Evolutionary conservation across 176 grass and related monocot species (phyloP), one percentile per base, ranked within the genome.

Genomic region (Rhynchospora breviuscula): DNA sequence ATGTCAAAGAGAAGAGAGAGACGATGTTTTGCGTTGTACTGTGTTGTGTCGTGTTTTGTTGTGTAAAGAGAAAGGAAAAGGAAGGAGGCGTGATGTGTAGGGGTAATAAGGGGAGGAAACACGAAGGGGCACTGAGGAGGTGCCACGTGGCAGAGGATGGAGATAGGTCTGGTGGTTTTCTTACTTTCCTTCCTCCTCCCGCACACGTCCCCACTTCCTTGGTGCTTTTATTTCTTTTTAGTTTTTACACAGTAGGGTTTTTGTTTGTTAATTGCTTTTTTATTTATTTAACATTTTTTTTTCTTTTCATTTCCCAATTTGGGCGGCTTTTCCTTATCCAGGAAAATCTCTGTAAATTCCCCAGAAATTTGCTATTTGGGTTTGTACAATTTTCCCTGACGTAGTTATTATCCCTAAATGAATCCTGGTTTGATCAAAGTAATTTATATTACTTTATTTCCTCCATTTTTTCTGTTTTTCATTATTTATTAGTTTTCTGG

Each of bases 101-200:
- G 29, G 21, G 6, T 35, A 79, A 67, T 51, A 45, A 76, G 17
- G 46, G 4, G 73, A 33, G 40, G 8, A 54, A 82, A 18, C 66
- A 64, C 35, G 52, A 74, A 75, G 23, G 17, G 18, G 19, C 6
- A 25, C 33, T 4, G 26, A 69, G 60, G 18, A 22, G 22, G 10
- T 40, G 84, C 48, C 84, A 79, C 72, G 84, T 85, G 84, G 79
- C 58, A 8, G 11, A 78, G 52, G 84, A 85, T 51, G 71, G 84
- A 67, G 84, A 79, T 85, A 79, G 71, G 84, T 60, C 53, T 64
- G 14, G 46, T 14, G 74, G 10, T 5, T 44, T 57, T 15, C 57
- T 78, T 78, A 29, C 49, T 77, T 77, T 3, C 40, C 47, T n/a
- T 51, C 47, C 33, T 25, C 15, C 54, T 12, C 54, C 54, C 60